Evolutionary conservation across 257 asterid genomes (phyloP), one percentile per base, ranked within the genome.

Genomic region (Leptodermis oblonga): DNA sequence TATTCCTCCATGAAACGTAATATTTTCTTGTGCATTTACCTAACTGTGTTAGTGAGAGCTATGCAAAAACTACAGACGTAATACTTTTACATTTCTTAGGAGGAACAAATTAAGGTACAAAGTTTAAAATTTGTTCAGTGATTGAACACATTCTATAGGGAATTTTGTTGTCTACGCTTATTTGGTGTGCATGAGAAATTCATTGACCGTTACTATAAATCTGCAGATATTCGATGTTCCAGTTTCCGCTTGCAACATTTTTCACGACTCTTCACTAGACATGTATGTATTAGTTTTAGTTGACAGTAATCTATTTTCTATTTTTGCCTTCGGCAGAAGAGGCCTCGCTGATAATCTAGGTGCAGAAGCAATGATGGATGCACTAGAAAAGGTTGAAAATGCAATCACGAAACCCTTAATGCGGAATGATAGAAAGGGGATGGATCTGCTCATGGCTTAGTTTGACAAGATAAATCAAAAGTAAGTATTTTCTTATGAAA

Each of bases 381-480:
- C 93, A 23, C 74, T 89, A 80, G 87, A 91, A 48, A 91, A 83
- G 73, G 93, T 89, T 67, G 97, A 91, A 82, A 86, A 86, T 48
- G 95, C 86, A 73, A 12, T 91, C 33, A 86, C 86, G 76, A 87
- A 89, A 72, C 95, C 96, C 10, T 93, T 91, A 5, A 1, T 89
- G 92, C 72, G 97, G 78, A 78, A 87, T 70, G 96, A 91, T 77
- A 86, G 86, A 74, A 85, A 89, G 70, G 97, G 96, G 72, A 89
- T 91, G 82, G 88, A 78, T 70, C 91, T 89, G 63, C 87, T 88
- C 28, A 73, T 62, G 70, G 84, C 89, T 23, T 94, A 90, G 72
- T 84, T 91, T 58, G 93, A 91, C 51, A 89, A 91, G 86, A 66
- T 89, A 78, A 89, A 91, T 80, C 86, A 87, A 73, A 90, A 88